Percentiles rank a stretch among this genome's conserved stretches.
Conservation (phyloP, 805 yeast genomes). For the Starmerella ratchasimensis region DNA sequence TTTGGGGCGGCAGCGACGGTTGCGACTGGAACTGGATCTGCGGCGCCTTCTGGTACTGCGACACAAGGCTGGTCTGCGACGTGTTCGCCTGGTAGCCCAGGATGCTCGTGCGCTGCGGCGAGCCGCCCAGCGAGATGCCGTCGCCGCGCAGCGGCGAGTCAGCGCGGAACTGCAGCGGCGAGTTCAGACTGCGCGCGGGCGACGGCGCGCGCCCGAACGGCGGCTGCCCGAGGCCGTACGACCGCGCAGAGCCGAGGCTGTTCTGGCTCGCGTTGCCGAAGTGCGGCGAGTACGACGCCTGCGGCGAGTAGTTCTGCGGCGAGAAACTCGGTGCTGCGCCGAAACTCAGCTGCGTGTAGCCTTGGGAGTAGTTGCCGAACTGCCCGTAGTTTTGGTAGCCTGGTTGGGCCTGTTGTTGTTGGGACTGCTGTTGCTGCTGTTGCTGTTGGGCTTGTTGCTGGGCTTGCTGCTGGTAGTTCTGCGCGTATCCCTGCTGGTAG, state of each 20-base stretch:
- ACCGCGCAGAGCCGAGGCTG: slow-evolving; percentile 11
- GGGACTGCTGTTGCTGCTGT: too few species aligned
- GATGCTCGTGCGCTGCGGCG: slow-evolving; percentile 7
- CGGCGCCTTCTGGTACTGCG: slow-evolving; percentile 5
- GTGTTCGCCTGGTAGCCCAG: slow-evolving; percentile 13
- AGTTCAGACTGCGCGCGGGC: slow-evolving; percentile 13
- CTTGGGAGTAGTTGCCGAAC: too few species aligned
- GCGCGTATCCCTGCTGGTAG: too few species aligned
- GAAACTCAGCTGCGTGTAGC: too few species aligned
- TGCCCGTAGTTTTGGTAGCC: too few species aligned
- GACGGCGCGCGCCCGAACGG: slow-evolving; percentile 8
- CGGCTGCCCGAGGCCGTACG: slow-evolving; percentile 6
- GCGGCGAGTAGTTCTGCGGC: slow-evolving; percentile 5
- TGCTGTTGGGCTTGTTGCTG: too few species aligned
- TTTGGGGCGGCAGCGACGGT: background rate
- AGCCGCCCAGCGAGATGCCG: background rate
- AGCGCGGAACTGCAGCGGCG: slow-evolving; percentile 15
- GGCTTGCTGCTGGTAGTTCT: too few species aligned
- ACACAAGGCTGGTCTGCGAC: slow-evolving; percentile 13
- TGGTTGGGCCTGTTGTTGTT: too few species aligned
- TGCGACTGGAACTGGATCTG: slow-evolving; percentile 3
- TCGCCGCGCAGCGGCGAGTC: slow-evolving; percentile 9
- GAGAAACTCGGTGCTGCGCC: too few species aligned
- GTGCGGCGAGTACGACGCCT: slow-evolving; percentile 13
- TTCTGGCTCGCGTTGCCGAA: slow-evolving; percentile 14